Evolutionary conservation across 1,284 basidiomycete genomes (phyloP), one percentile per base, ranked within the genome.

Genomic region (Fistulina hepatica): DNA sequence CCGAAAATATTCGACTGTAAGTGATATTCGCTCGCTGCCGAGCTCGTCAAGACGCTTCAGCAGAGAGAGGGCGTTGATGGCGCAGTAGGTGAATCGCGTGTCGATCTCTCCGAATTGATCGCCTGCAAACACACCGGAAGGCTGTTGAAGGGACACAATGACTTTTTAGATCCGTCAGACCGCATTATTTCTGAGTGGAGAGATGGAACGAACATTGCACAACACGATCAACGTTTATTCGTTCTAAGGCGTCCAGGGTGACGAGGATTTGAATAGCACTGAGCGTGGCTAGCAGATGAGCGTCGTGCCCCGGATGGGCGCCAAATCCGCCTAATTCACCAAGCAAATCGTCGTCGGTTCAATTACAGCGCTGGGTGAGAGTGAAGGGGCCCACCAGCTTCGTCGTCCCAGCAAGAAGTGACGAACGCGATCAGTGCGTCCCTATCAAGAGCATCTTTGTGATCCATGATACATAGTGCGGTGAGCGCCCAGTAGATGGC

Each of bases 401-500:
- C 74, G 9, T 90, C 79, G 51, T 93, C 82, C 88, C 90, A 98
- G 58, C 94, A 98, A 48, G 75, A 81, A 74, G 92, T 73, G 24
- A 97, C 90, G 57, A 88, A 98, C 6, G 75, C 71, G 30, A 98
- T 72, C 71, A 91, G 86, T 42, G 88, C 89, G 10, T 86, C 75
- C 33, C 81, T 62, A 47, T 83, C 71, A 15, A 98, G 62, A 1
- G 85, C 86, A 34, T 92, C 81, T 32, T 76, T 66, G 19, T 71
- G 73, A 0, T 71, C 73, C 76, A 98, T 82, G 21, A 92, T 68
- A 34, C 73, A 81, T 3, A 95, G 64, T 1, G 94, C 90, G 0
- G 84, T 89, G 19, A 94, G 65, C 8, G 90, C 94, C 94, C 94
- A 99, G 60, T 97, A 98, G 12, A 97, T 71, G 7, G 92, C 94